Conservation (phyloP, 2,329 filamentous ascomycete genomes). For the Phoma sp. region DNA sequence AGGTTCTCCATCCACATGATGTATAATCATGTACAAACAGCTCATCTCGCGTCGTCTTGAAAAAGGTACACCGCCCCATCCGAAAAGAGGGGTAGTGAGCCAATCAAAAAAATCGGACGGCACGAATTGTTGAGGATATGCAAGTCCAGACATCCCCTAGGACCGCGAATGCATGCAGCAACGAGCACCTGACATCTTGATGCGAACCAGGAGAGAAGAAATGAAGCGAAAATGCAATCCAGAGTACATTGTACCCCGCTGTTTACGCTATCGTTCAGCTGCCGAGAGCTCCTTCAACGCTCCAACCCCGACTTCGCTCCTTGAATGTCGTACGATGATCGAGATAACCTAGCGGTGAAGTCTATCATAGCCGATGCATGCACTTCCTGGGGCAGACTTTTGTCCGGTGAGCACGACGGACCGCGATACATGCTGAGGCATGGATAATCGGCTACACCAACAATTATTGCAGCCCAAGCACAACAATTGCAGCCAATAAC, state of each 20-base stretch:
- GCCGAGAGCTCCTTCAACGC: not conserved
- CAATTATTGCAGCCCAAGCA: conserved; percentile 21
- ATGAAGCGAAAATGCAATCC: conserved; percentile 23
- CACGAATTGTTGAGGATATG: conserved; percentile 35
- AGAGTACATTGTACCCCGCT: conserved; percentile 7
- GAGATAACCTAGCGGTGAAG: conserved; percentile 3
- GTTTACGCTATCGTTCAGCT: conserved; percentile 10
- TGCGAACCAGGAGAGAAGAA: conserved; percentile 19
- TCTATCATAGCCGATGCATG: conserved; percentile 4
- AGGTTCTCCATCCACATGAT: conserved; percentile 15
- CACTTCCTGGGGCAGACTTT: not conserved
- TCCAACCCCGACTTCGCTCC: not conserved
- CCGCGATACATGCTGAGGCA: conserved; percentile 27
- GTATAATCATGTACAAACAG: conserved; percentile 34
- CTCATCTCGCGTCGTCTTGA: conserved; percentile 36
- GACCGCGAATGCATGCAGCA: conserved; percentile 30
- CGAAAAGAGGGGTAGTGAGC: conserved; percentile 34
- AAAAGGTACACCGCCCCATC: conserved; percentile 34
- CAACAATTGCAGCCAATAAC: conserved; percentile 8
- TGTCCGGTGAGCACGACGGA: conserved; percentile 28
- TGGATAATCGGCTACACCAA: conserved; percentile 19
- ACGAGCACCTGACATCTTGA: conserved; percentile 40
- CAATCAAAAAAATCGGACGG: conserved; percentile 34
- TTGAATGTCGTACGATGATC: conserved; percentile 11
- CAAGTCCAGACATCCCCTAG: conserved; percentile 28